Percentiles rank a stretch among this genome's conserved stretches.
Conservation (phyloP, 352 stramenopile genomes). For the Phytophthora megakarya region DNA sequence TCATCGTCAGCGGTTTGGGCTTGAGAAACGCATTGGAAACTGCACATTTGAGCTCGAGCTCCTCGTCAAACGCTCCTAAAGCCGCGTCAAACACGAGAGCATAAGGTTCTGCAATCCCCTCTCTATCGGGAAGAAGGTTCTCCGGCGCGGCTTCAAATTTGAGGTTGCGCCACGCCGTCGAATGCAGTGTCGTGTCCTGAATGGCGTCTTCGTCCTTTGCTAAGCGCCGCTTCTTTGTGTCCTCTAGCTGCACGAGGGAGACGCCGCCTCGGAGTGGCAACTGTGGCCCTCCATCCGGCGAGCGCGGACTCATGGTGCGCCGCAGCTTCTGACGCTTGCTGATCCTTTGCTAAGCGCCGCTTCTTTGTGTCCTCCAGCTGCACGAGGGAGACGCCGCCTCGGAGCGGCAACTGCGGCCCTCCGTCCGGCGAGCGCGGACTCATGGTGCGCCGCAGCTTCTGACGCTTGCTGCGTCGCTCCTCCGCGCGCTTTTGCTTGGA, state of each 20-base stretch:
- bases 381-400: slow-evolving; percentile 28
- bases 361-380: slow-evolving; percentile 27
- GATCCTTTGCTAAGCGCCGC: neutral
- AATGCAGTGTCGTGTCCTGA: slow-evolving; percentile 52
- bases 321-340: slow-evolving; percentile 50
- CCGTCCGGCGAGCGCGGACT: slow-evolving; percentile 56
- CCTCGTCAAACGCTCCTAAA: slow-evolving; percentile 46
- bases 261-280: slow-evolving; percentile 27
- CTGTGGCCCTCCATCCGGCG: slow-evolving; percentile 41
- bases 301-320: slow-evolving; percentile 51
- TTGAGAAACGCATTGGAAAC: slow-evolving; percentile 28
- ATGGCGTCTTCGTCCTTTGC: slow-evolving; percentile 45
- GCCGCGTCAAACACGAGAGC: slow-evolving; percentile 39
- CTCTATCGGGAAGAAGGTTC: slow-evolving; percentile 49
- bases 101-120: slow-evolving; percentile 39
- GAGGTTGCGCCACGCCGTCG: slow-evolving; percentile 66
- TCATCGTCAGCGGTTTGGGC: slow-evolving; percentile 29
- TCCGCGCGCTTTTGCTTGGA: slow-evolving; percentile 58
- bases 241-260: slow-evolving; percentile 33
- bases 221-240: slow-evolving; percentile 32
- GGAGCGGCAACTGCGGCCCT: slow-evolving; percentile 26
- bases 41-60: slow-evolving; percentile 38
- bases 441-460: slow-evolving; percentile 48
- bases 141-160: slow-evolving; percentile 34
- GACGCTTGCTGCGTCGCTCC: slow-evolving; percentile 51